Evolutionary conservation across 2,329 filamentous ascomycete species (phyloP), one percentile per base, ranked within the genome.

Genomic region (Arthrocladium fulminans): DNA sequence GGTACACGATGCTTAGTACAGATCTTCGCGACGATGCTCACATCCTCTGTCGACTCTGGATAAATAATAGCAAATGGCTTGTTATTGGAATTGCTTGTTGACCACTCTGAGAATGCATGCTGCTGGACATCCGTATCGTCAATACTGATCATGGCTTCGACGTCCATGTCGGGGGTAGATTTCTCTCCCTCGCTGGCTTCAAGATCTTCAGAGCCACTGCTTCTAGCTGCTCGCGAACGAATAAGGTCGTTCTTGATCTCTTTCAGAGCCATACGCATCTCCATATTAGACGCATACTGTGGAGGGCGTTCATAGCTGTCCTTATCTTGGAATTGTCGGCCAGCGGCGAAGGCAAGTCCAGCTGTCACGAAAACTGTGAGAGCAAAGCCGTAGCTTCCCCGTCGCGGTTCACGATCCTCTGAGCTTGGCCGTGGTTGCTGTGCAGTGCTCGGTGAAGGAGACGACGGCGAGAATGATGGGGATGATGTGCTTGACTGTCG

Each of bases 1-100:
- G 89, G 89, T 47, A 95, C 78, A 13, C 76, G 81, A 65, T 88
- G 83, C 63, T 83, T 83, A 67, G 84, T 74, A 67, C 88, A 95
- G 47, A 89, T 73, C 54, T 81, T 73, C 25, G 80, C 81, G 49
- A 86, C 78, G 30, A 68, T 61, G 0, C 75, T 77, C 2, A 86
- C 83, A 15, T 86, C 74, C 49, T 79, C 75, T 0, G 83, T 86
- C 1, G 70, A 74, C 24, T 69, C 73, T 0, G 83, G 83, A 53
- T 82, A 82, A 2, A 77, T 77, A 7, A 86, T 73, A 1, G 82
- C 81, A 4, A 83, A 74, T 0, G 83, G 80, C 1, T 83, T 68
- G 17, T 72, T 73, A 24, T 79, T 71, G 23, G 79, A 77, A 58
- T 86, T 86, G 57, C 81, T 75, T 1, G 79, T 78, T 0, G 80